Percentiles rank a stretch among this genome's conserved stretches.
These are phyloP conservation scores for Nothopassalora personata DNA, from an alignment of 2,329 filamentous ascomycete species.

Conservation along the genomic window DNA sequence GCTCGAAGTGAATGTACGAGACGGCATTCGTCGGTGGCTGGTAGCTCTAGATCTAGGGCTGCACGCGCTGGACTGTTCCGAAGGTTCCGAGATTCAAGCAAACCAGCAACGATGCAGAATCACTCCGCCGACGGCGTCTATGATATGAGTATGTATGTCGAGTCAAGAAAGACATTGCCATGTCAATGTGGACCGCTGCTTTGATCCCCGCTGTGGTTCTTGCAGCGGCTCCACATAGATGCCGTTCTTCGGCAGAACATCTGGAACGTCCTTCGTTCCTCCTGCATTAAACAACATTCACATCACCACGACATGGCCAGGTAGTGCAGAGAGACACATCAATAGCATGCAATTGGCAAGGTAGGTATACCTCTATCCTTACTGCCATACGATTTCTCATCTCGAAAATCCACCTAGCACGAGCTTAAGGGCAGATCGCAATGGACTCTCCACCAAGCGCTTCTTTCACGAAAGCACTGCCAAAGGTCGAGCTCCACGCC, in stretches of 20 bases:
- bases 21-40: not conserved
- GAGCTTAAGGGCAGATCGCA: not conserved
- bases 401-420: too few relatives aligned
- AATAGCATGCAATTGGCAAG: not conserved
- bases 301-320: too few relatives aligned
- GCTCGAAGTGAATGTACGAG: not conserved
- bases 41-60: not conserved
- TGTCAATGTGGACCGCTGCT: not conserved
- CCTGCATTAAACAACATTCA: too few relatives aligned
- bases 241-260: not conserved
- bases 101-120: not conserved
- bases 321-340: too few relatives aligned
- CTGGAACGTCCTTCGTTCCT: not conserved
- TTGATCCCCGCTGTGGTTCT: not conserved
- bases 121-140: not conserved
- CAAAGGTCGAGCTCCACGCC: slow-evolving; percentile 63
- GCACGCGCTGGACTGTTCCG: not conserved
- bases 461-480: slow-evolving; percentile 34
- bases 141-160: not conserved
- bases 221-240: not conserved
- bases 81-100: not conserved
- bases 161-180: not conserved
- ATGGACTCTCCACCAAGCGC: slow-evolving; percentile 1
- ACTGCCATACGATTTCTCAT: too few relatives aligned
- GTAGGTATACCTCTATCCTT: not conserved